phyloP scores from a whole-genome alignment of 2,329 filamentous ascomycete species.

The Tothia fuscella region DNA sequence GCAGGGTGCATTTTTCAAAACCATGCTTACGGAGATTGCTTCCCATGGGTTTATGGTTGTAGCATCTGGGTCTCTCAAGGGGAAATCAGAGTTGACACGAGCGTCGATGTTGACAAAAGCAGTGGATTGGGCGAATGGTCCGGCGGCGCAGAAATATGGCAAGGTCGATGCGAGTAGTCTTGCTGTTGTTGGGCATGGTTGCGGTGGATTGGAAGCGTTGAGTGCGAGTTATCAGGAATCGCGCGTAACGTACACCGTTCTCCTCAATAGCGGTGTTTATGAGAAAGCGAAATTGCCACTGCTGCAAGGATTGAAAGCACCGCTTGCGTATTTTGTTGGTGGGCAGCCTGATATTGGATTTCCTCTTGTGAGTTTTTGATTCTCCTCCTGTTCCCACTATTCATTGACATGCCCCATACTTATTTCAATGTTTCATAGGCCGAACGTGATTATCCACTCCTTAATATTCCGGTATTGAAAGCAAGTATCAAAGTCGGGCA shows the following conservation, averaged over 20 bases:
- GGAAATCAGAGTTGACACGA: background rate
- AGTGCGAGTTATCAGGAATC: background rate
- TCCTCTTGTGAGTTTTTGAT: background rate
- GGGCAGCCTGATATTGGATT: slow-evolving; percentile 8
- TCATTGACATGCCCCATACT: background rate
- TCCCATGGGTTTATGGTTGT: slow-evolving; percentile 10
- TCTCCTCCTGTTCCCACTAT: too few species aligned
- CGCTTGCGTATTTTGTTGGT: slow-evolving; percentile 9
- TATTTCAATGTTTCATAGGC: background rate
- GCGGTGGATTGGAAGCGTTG: slow-evolving; percentile 10
- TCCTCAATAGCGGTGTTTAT: slow-evolving; percentile 10
- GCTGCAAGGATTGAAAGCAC: slow-evolving; percentile 1
- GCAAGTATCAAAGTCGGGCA: slow-evolving; percentile 7
- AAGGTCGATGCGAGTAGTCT: slow-evolving; percentile 7
- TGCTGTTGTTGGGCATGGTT: slow-evolving; percentile 10
- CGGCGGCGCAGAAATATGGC: slow-evolving; percentile 7
- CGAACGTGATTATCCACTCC: slow-evolving; percentile 6
- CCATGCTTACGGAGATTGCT: slow-evolving; percentile 10
- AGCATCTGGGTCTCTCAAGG: slow-evolving; percentile 2
- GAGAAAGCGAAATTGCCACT: background rate
- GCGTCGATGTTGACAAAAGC: slow-evolving; percentile 3
- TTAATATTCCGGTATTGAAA: slow-evolving; percentile 6
- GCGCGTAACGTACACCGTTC: slow-evolving; percentile 5
- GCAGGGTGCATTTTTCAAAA: slow-evolving; percentile 9
- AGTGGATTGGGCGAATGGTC: slow-evolving; percentile 3